Base-by-base conservation (phyloP, 257 asterid species). In the Orobanche coerulescens region DNA sequence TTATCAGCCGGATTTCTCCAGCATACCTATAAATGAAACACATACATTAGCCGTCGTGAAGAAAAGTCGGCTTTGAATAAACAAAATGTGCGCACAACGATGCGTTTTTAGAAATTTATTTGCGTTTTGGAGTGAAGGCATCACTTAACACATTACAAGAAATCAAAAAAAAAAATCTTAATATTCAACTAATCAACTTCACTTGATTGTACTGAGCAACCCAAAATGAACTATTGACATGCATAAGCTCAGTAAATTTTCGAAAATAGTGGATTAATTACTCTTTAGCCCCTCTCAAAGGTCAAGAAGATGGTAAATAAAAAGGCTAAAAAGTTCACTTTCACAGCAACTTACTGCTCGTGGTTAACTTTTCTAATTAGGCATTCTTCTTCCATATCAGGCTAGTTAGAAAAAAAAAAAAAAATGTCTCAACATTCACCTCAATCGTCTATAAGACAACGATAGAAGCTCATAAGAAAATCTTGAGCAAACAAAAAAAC, bases 1-100 rank as follows among this genome's bases (percentile, higher is more conserved):
- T 74, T 71, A 93, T 89, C 65, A 93, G 55, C 54, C 93, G 83
- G 57, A 93, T 80, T 79, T 89, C 95, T 51, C 99, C 99, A 2
- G 95, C 94, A 73, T 83, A 70, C 84, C 99, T 93, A 76, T 25
- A 61, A 43, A 72, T 42, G 48, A 59, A 64, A 67, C 24, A 22
- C 28, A 54, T 47, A 53, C 24, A 43, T 67, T 51, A 78, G 74
- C 24, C 3, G 11, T 18, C 9, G 15, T 47, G 1, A 4, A 7
- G 20, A 7, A 20, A 47, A 47, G 26, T 47, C 13, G 5, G 10
- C 8, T 12, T n/a, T 8, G 44, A 4, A 37, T 16, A 12, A 4
- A 47, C 14, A 4, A 62, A 68, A 26, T 37, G 10, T 47, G 40
- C 22, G 55, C 16, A 0, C 56, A 60, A 22, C 22, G 28, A 49